These are phyloP conservation scores for Didymella sp. DNA, from an alignment of 2,329 filamentous ascomycete species.

Conservation along the genomic window DNA sequence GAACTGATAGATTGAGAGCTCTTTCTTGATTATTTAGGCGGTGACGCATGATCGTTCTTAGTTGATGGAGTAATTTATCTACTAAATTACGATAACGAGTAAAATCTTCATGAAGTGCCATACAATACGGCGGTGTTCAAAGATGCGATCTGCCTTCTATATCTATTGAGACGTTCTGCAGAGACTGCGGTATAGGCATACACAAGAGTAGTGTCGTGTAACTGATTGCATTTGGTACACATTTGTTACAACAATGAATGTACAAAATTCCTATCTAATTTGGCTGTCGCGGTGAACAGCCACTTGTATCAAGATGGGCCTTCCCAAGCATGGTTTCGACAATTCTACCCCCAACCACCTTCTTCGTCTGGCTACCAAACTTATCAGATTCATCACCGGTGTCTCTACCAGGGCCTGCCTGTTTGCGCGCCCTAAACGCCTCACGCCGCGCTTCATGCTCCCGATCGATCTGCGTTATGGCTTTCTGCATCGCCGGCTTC, in stretches of 20 bases:
- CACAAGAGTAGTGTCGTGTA: no score
- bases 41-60: background rate
- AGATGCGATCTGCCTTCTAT: no score
- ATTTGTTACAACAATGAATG: no score
- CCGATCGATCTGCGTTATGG: conserved; percentile 8
- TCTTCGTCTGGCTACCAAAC: background rate
- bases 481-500: background rate
- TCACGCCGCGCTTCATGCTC: background rate
- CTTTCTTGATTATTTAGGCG: conserved; percentile 22
- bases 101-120: no score
- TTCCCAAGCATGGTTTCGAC: background rate
- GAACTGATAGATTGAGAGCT: conserved; percentile 51
- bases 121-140: no score
- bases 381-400: background rate
- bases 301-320: no score
- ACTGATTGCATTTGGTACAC: no score
- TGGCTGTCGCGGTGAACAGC: no score
- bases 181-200: no score
- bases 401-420: background rate
- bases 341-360: background rate
- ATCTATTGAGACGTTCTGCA: no score
- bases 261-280: no score
- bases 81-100: background rate
- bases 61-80: background rate
- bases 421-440: background rate